phyloP scores from a whole-genome alignment of 208 protist genomes.

The Tritrichomonas foetus region DNA sequence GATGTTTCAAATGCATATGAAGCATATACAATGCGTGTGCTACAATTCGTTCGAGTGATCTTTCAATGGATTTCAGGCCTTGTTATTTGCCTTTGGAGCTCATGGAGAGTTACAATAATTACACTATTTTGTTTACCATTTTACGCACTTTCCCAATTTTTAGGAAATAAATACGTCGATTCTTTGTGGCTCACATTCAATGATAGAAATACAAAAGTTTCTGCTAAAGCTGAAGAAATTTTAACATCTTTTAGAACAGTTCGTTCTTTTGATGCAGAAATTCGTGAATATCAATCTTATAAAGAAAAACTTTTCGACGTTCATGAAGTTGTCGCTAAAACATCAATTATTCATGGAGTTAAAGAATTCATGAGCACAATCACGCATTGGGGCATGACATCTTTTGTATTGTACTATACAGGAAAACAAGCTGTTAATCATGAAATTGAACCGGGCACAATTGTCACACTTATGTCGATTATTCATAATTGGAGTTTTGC shows the following conservation, averaged over 20 bases:
- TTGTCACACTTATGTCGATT: not conserved
- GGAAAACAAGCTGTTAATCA: not conserved
- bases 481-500: not conserved
- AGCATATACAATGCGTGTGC: not conserved
- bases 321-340: not conserved
- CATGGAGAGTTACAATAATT: not conserved
- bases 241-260: constrained; percentile 26
- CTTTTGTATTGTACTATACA: not conserved
- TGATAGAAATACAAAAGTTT: not conserved
- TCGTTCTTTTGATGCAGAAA: not conserved
- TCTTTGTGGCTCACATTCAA: not conserved
- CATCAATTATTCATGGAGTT: not conserved
- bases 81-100: not conserved
- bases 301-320: not conserved
- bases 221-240: constrained; percentile 4
- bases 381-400: not conserved
- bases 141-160: not conserved
- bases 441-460: not conserved
- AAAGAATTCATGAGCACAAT: constrained; percentile 1
- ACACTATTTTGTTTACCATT: not conserved
- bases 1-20: not conserved
- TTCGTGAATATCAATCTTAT: not conserved
- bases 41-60: not conserved
- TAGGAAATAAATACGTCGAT: not conserved
- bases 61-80: not conserved